Conservation (phyloP, 805 yeast genomes). For the Saturnispora besseyi region DNA sequence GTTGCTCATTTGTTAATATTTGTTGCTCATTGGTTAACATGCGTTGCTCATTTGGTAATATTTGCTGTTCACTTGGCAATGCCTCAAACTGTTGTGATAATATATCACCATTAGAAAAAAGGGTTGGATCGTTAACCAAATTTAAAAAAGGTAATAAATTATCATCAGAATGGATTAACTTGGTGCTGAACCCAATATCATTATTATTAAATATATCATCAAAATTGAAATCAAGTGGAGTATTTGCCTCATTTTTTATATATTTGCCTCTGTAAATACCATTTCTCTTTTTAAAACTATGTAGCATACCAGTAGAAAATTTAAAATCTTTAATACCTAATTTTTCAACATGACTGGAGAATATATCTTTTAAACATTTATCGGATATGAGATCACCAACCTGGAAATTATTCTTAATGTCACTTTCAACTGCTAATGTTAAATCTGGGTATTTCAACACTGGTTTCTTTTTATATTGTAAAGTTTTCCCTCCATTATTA, state of each 20-base stretch:
- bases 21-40: background rate
- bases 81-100: background rate
- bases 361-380: constrained; percentile 19
- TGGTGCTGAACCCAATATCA: constrained; percentile 29
- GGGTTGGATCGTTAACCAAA: background rate
- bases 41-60: background rate
- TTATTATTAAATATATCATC: constrained; percentile 24
- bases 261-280: constrained; percentile 15
- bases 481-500: constrained; percentile 21
- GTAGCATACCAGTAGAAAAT: constrained; percentile 29
- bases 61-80: background rate
- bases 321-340: constrained; percentile 22
- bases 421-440: constrained; percentile 25
- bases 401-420: constrained; percentile 14
- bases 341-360: constrained; percentile 12
- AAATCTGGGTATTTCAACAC: constrained; percentile 29
- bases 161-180: constrained; percentile 31
- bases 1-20: background rate
- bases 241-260: background rate
- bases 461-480: constrained; percentile 25
- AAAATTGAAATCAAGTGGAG: constrained; percentile 13
- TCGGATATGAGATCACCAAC: constrained; percentile 22
- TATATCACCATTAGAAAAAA: background rate
- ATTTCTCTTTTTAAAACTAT: constrained; percentile 28
- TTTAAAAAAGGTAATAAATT: constrained; percentile 13